Percentiles rank a stretch among this genome's conserved stretches.
Conservation (phyloP, 2,329 filamentous ascomycete species). For the Xylaria sp. region DNA sequence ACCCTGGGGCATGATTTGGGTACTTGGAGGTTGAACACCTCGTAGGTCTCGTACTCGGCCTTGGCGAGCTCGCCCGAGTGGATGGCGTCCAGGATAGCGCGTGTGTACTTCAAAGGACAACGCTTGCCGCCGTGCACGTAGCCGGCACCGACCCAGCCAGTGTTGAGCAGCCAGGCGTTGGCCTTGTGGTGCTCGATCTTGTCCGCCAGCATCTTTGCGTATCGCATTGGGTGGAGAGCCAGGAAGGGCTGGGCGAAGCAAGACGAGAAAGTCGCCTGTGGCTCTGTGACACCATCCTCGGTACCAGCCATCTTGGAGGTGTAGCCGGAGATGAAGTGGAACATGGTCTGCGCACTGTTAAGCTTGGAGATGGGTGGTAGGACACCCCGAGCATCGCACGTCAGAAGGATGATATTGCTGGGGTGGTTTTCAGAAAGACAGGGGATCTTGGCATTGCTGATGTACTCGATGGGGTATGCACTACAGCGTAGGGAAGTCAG, state of each 20-base stretch:
- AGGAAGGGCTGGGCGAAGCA: slow-evolving; percentile 99
- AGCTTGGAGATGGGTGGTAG: slow-evolving; percentile 98
- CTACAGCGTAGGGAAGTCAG: slow-evolving; percentile 44
- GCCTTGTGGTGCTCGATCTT: slow-evolving; percentile 96
- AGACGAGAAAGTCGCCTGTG: slow-evolving; percentile 97
- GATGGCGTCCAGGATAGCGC: slow-evolving; percentile 97
- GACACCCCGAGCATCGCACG: slow-evolving; percentile 96
- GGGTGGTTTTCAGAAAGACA: slow-evolving; percentile 89
- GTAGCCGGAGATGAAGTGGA: slow-evolving; percentile 99
- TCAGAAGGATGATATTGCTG: slow-evolving; percentile 97
- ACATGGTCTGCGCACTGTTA: slow-evolving; percentile 95
- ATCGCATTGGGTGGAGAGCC: slow-evolving; percentile 98
- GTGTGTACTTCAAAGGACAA: slow-evolving; percentile 98
- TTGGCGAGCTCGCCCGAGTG: slow-evolving; percentile 96
- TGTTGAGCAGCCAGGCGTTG: slow-evolving; percentile 93
- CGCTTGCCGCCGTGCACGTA: slow-evolving; percentile 93
- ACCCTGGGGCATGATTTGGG: slow-evolving; percentile 91
- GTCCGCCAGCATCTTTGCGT: slow-evolving; percentile 97
- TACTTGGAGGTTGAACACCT: slow-evolving; percentile 96
- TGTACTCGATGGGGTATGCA: slow-evolving; percentile 99
- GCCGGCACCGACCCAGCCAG: slow-evolving; percentile 80
- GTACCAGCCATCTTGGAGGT: slow-evolving; percentile 99
- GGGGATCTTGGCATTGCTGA: slow-evolving; percentile 97
- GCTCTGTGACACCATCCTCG: slow-evolving; percentile 95
- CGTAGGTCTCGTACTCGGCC: slow-evolving; percentile 93